Base-by-base conservation (phyloP, 768 basidiomycete species). In the Russula sp. region DNA sequence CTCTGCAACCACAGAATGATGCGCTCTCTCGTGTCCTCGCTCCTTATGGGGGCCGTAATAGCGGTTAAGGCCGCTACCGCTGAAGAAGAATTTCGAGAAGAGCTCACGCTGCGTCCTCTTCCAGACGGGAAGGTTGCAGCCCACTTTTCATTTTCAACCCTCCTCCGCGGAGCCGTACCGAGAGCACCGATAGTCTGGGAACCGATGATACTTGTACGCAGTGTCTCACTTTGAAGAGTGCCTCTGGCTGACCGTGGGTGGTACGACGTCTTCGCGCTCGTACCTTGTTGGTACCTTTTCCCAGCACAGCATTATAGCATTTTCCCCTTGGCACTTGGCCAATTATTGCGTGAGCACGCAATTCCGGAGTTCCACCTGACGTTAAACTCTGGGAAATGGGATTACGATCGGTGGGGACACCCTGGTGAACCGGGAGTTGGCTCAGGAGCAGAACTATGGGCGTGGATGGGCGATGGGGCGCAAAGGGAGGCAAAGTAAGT, bases 361-460 rank as follows among this genome's bases (percentile, higher is more conserved):
- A 85, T 96, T 26, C 87, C 92, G 0, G 92, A 96, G 68, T 80
- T 98, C 24, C 92, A 95, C 70, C 83, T 98, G 8, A 87, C 89
- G 11, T 80, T 98, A 44, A 96, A 95, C 60, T 87, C 94, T 14
- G 96, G 96, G 22, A 89, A 87, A 69, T 98, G 96, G 96, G 82
- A 90, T 72, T 93, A 93, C 67, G 82, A 84, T 49, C 77, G 81
- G 28, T 95, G 93, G 90, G 92, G 90, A 0, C 83, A 87, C 67
- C 92, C 94, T 0, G 81, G 86, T 32, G 88, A 90, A 66, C 76
- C 81, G 5, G 85, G 84, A 3, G 89, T 94, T 1, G 89, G 89
- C 3, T 85, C 89, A 0, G 95, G 95, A 2, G 95, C 92, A 9
- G 91, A 95, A 72, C 77, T 98, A 7, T 90, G 89, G 87, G 92